Base-by-base conservation (phyloP, 2,329 filamentous ascomycete species). In the Aspergillus sp. region DNA sequence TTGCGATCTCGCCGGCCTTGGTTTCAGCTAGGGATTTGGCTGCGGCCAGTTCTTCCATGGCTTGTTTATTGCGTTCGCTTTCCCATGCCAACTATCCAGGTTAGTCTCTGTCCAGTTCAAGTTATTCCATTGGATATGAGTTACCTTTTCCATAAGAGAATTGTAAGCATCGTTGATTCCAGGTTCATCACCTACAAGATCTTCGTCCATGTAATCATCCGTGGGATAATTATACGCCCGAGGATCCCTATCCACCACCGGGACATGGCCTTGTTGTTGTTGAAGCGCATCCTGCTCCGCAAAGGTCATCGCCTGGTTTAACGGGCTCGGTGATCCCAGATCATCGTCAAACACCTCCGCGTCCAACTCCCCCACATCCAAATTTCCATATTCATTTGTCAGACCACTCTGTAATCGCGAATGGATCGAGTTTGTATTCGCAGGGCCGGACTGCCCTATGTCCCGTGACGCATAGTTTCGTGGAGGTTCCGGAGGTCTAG, bases 1-100 rank as follows among this genome's bases (percentile, higher is more conserved):
- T 84, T 33, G 80, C 74, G 37, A 80, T 80, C 60, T 84, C 82
- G 27, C 82, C 82, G 6, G 76, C 66, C 60, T 81, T 82, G 20
- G 73, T 71, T 49, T 71, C 66, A 2, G 72, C 71, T 35, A 70
- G 59, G 10, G 64, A 62, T 53, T 66, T 73, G 17, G 70, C 69
- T 13, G 61, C 60, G 41, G 57, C 55, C 17, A 75, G 52, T 38
- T 73, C 69, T 44, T 65, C 60, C 33, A 61, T 57, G 7, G 73
- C 59, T 44, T 60, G 60, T 41, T 73, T 57, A 4, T 73, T 62
- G 45, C 61, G 60, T 47, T 74, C 66, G 44, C 65, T 64, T 53
- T 75, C 70, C 47, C 58, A 61, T 42, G 65, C 59, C 43, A 70
- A 55, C 70, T 73, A 43, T 44, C 27, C 10, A 38, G 35, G 7